Evolutionary conservation across 2,329 filamentous ascomycete genomes (phyloP), one percentile per base, ranked within the genome.

Genomic region (Exophiala sp.): DNA sequence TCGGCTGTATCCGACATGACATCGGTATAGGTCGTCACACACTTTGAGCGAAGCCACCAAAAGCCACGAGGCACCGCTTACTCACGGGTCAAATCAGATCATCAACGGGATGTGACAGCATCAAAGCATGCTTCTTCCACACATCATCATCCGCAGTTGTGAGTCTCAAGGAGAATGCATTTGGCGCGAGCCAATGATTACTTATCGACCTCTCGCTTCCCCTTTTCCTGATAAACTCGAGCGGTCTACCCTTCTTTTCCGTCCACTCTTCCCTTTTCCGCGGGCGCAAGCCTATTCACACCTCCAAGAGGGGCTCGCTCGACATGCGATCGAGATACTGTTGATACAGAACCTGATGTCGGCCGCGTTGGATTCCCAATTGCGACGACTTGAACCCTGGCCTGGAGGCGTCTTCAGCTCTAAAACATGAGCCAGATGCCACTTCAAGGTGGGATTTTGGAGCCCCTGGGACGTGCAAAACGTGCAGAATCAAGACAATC

Each of bases 31-130:
- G 4, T 4, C 20, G 12, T 14, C 10, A 43, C 21, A 29, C 20
- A 20, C 29, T n/a, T 9, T 29, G 12, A 20, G 20, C 24, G 7
- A 29, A 29, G 12, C 12, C 41, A 20, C n/a, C 12, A 43, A 33
- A 39, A 39, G 36, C 21, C 42, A 52, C 50, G 35, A 52, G 34
- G 50, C 50, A 46, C 29, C 50, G 50, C 50, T 52, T 52, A 52
- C 14, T 20, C 42, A 24, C 50, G 50, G 42, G 12, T 11, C 9
- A 24, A 34, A n/a, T 36, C 32, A 34, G 29, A n/a, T 36, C 43
- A 46, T 36, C 32, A 21, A 16, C 43, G 24, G 21, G 32, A 43
- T 43, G 21, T n/a, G 3, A 43, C 29, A 24, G 41, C 41, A 24
- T 24, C 29, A 34, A 12, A 14, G 42, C 21, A 46, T 34, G 43